Percentiles rank a stretch among this genome's conserved stretches.
Evolutionary conservation across 2,329 filamentous ascomycete genomes (phyloP).

Genomic region (Dothideomycetes sp.): DNA sequence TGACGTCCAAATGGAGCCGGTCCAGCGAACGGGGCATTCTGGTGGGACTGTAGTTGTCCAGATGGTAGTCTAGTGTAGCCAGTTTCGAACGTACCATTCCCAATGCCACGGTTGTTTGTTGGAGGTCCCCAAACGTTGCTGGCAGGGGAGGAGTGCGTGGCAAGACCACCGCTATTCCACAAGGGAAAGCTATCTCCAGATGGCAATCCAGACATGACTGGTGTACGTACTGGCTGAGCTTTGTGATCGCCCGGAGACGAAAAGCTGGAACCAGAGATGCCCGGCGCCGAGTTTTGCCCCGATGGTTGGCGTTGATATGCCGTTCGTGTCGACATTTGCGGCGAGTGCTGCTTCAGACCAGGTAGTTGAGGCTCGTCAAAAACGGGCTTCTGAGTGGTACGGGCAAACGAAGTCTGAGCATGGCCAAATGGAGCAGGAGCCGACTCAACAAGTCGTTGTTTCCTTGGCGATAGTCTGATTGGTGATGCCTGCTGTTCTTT

Average conservation of each 20-base stretch:
- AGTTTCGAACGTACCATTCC: slow-evolving; percentile 65
- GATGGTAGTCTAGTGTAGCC: slow-evolving; percentile 44
- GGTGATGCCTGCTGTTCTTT: no score
- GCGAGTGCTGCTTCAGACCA: slow-evolving; percentile 6
- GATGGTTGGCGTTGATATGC: slow-evolving; percentile 2
- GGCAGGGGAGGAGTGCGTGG: slow-evolving; percentile 27
- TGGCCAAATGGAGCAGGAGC: slow-evolving; percentile 29
- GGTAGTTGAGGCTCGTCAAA: slow-evolving; percentile 4
- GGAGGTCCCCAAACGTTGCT: slow-evolving; percentile 62
- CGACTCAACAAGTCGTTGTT: slow-evolving; percentile 5
- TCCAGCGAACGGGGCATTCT: slow-evolving; percentile 6
- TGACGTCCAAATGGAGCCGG: slow-evolving; percentile 19
- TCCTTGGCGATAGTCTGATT: slow-evolving; percentile 2
- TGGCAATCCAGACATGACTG: slow-evolving; percentile 5
- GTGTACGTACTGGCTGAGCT: slow-evolving; percentile 17
- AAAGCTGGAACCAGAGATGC: slow-evolving; percentile 36
- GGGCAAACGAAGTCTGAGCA: slow-evolving; percentile 31
- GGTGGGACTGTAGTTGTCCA: slow-evolving; percentile 24
- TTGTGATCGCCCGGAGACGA: slow-evolving; percentile 25
- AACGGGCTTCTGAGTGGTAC: slow-evolving; percentile 2
- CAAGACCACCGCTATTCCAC: slow-evolving; percentile 12
- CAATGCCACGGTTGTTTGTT: slow-evolving; percentile 59
- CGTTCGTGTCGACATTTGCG: slow-evolving; percentile 3
- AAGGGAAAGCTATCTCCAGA: slow-evolving; percentile 8
- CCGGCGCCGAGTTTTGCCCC: slow-evolving; percentile 2